These are phyloP conservation scores for Trichoderma afroharzianum DNA, from an alignment of 2,329 filamentous ascomycete genomes.

Conservation along the genomic window DNA sequence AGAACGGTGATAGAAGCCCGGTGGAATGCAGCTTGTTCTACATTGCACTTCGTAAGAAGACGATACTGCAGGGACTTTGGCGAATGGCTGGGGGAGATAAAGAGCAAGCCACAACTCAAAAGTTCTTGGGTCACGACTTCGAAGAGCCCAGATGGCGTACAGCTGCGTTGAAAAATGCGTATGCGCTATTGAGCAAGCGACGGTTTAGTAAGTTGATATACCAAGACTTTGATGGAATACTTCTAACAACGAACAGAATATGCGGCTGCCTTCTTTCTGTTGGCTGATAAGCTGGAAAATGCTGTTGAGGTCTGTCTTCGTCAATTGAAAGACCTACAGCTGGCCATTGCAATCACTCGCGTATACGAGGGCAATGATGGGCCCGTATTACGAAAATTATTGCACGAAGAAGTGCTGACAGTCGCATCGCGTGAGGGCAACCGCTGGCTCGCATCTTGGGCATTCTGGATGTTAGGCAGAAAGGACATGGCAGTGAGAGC, in stretches of 20 bases:
- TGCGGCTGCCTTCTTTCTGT: conserved; percentile 89
- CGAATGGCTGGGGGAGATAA: conserved; percentile 86
- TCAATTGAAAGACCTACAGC: conserved; percentile 82
- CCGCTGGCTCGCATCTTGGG: conserved; percentile 92
- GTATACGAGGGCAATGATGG: conserved; percentile 86
- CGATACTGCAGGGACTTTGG: conserved; percentile 87
- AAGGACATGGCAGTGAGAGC: conserved; percentile 80
- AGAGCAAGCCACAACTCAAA: conserved; percentile 77
- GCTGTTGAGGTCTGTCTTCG: conserved; percentile 83
- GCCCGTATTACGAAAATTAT: conserved; percentile 65
- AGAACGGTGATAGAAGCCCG: conserved; percentile 81
- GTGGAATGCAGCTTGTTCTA: conserved; percentile 91
- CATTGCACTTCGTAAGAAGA: conserved; percentile 85
- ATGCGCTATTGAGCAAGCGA: conserved; percentile 85
- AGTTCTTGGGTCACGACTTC: conserved; percentile 87
- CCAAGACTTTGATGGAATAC: not conserved
- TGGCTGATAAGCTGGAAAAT: conserved; percentile 80
- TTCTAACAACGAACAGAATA: conserved; percentile 58
- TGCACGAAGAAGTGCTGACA: conserved; percentile 76
- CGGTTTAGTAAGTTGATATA: conserved; percentile 63
- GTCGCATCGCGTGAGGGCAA: conserved; percentile 79
- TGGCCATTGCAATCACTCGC: conserved; percentile 82
- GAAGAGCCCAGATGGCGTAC: conserved; percentile 81
- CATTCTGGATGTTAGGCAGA: conserved; percentile 84
- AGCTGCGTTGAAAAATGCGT: conserved; percentile 91